Base-by-base conservation (phyloP, 441 rosid species). In the Biscutella auriculata region DNA sequence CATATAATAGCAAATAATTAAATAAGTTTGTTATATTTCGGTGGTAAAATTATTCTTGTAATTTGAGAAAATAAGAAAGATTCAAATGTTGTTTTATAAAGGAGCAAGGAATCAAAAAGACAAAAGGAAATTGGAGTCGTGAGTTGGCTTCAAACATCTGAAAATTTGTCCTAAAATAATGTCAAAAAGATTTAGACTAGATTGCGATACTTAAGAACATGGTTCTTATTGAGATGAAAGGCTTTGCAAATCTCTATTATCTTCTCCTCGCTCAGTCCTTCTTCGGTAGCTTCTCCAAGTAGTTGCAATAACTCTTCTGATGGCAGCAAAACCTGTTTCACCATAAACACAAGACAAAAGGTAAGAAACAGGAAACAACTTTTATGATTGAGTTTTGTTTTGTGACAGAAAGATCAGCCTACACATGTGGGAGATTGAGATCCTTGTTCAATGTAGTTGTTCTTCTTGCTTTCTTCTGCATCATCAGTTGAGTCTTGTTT, bases 241-340 rank as follows among this genome's bases (percentile, higher is more conserved):
- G 63, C 62, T 64, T 68, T 76, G 81, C 96, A 89, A 67, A 87
- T 80, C 11, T 73, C 70, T 33, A 74, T 37, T 42, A 87, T 68
- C 14, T 39, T 73, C 14, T 45, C 42, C 64, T 84, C 65, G 44
- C 66, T 69, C 2, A 84, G 83, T 36, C 79, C 87, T 52, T 77
- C 78, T 17, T 65, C 62, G 41, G 55, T 75, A 28, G 56, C 68
- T 43, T 68, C 62, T 35, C 60, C 5, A 54, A 77, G 17, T 41
- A 84, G 74, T 32, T 77, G 69, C 63, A 79, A 67, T 1, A 88
- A 81, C 65, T 86, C 87, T 65, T 67, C 56, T 0, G 94, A 92
- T 52, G 98, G 85, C 60, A 70, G 73, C 77, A 88, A 52, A 47
- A 76, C 77, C 95, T 88, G 63, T 35, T 33, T 55, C 59, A 26